Conservation (phyloP, 768 basidiomycete species). For the Tricholoma saponaceum region DNA sequence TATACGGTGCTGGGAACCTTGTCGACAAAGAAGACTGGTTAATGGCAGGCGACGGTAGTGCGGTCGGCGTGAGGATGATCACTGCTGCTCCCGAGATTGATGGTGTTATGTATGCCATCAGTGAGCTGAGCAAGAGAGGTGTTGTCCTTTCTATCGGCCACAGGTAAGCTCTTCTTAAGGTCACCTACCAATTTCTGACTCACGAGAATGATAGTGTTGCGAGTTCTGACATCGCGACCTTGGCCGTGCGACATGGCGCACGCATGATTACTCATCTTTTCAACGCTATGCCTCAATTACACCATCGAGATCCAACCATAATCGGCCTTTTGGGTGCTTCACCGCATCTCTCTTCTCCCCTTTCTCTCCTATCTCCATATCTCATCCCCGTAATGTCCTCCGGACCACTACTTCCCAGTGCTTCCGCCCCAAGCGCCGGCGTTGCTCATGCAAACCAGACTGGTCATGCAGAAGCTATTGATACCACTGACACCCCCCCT, state of each 20-base stretch:
- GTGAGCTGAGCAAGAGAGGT: conserved; percentile 56
- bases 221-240: conserved; percentile 65
- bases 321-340: conserved; percentile 84
- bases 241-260: conserved; percentile 69
- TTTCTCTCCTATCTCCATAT: conserved; percentile 24
- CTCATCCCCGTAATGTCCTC: not conserved
- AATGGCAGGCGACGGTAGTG: conserved; percentile 43
- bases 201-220: conserved; percentile 50
- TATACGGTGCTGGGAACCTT: conserved; percentile 69
- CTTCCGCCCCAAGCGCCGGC: not conserved
- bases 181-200: conserved; percentile 1
- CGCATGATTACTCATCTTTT: conserved; percentile 89
- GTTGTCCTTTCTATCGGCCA: conserved; percentile 87
- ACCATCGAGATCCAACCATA: conserved; percentile 89
- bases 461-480: conserved; percentile 53
- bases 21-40: conserved; percentile 64
- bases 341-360: conserved; percentile 48
- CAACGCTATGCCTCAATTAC: conserved; percentile 89
- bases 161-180: conserved; percentile 43
- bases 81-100: conserved; percentile 86
- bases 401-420: not conserved
- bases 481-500: conserved; percentile 54
- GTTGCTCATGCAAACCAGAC: conserved; percentile 5
- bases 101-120: conserved; percentile 73
- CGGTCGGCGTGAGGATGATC: conserved; percentile 67